Evolutionary conservation across 2,329 filamentous ascomycete genomes (phyloP).

Genomic region (Aspergillus cejpii): DNA sequence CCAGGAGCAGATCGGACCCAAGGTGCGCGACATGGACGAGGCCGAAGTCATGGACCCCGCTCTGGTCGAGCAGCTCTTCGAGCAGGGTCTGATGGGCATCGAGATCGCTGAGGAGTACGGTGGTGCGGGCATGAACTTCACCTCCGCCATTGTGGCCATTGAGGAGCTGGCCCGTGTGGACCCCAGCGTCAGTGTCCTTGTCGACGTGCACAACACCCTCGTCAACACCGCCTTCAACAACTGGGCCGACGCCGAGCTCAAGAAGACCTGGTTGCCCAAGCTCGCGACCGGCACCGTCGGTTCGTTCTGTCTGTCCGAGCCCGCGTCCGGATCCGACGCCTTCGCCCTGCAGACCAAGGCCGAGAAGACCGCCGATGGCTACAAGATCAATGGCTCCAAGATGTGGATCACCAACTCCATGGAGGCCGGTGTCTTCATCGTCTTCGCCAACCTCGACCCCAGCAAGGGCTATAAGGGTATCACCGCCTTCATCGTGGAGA

Average conservation of each 20-base stretch:
- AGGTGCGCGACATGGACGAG: conserved; percentile 96
- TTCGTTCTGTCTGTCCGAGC: conserved; percentile 89
- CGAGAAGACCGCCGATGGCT: conserved; percentile 72
- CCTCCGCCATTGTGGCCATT: conserved; percentile 88
- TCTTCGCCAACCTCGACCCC: conserved; percentile 92
- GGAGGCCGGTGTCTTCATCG: conserved; percentile 92
- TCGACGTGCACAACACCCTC: conserved; percentile 96
- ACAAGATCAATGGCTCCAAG: conserved; percentile 83
- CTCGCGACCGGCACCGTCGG: conserved; percentile 83
- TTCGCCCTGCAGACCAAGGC: conserved; percentile 93
- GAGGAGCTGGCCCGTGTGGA: conserved; percentile 93
- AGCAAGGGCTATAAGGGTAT: conserved; percentile 95
- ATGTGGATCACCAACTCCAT: conserved; percentile 99
- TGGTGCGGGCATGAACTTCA: conserved; percentile 98
- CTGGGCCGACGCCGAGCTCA: conserved; percentile 67
- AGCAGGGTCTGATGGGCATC: conserved; percentile 94
- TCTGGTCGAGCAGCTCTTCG: conserved; percentile 87
- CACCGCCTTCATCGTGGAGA: conserved; percentile 91
- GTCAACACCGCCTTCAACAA: conserved; percentile 91
- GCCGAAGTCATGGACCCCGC: conserved; percentile 84
- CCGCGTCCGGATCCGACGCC: conserved; percentile 86
- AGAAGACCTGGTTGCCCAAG: conserved; percentile 83
- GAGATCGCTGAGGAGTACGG: conserved; percentile 97
- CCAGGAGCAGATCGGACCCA: conserved; percentile 77
- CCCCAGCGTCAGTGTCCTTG: conserved; percentile 88